Percentiles rank a stretch among this genome's conserved stretches.
Evolutionary conservation across 176 grass and related monocot species (phyloP).

Genomic region (Zoysia japonica): DNA sequence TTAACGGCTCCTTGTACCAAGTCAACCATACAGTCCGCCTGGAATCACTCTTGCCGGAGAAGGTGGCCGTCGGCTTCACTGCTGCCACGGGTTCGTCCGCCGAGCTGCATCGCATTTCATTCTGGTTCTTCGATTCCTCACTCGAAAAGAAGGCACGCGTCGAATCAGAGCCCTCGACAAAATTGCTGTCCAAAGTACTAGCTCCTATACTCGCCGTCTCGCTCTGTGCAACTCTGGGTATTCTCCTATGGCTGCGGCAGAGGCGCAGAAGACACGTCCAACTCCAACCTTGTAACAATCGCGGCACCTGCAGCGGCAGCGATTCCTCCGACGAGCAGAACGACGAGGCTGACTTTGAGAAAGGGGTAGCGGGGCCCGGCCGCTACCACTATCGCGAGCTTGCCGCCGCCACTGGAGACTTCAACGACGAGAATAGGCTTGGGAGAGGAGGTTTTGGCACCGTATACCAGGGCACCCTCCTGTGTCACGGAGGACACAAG

Average conservation of each 20-base stretch:
- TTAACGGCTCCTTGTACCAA: background rate
- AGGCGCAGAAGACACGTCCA: background rate
- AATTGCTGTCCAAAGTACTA: background rate
- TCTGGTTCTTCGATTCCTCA: constrained; percentile 3
- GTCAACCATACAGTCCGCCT: background rate
- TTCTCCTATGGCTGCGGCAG: background rate
- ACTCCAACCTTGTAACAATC: background rate
- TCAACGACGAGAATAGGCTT: background rate
- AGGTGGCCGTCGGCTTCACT: constrained; percentile 15
- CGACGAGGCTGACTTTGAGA: background rate
- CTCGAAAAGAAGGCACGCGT: background rate
- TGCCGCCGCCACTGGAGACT: constrained; percentile 11
- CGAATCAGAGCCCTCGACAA: background rate
- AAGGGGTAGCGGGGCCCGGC: background rate
- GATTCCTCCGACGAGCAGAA: background rate
- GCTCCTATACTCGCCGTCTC: background rate
- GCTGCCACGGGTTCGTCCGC: background rate
- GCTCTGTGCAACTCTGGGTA: background rate
- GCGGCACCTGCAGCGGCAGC: too few relatives aligned
- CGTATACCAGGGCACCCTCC: background rate
- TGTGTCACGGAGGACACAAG: background rate
- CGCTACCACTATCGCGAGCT: background rate
- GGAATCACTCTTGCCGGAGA: background rate
- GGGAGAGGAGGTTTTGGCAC: constrained; percentile 24
- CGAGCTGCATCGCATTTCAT: background rate